A percentile compares a stretch with the other conserved stretches of the same genome.
Evolutionary conservation across 305 asterid species (phyloP).

Genomic region (Fraxinus sp.): DNA sequence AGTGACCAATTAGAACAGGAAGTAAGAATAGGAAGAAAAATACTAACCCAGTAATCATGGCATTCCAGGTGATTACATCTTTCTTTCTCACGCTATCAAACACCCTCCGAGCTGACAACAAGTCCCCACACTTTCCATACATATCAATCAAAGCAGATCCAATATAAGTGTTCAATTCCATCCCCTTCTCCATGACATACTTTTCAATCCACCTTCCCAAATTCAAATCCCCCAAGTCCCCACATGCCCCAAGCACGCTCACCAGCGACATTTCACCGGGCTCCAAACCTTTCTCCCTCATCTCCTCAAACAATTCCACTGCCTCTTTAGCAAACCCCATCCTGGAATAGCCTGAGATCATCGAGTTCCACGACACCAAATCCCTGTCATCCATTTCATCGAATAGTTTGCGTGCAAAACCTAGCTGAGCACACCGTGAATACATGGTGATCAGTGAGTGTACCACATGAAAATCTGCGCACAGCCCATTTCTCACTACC

Average conservation of each 20-base stretch:
- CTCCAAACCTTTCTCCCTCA: too few relatives aligned
- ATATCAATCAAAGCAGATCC: too few relatives aligned
- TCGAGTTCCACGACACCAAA: constrained; percentile 73
- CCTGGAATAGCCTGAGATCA: constrained; percentile 57
- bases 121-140: too few relatives aligned
- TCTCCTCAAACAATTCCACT: too few relatives aligned
- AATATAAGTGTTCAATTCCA: too few relatives aligned
- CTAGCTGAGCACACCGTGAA: constrained; percentile 48
- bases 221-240: too few relatives aligned
- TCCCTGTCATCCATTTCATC: constrained; percentile 71
- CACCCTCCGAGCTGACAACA: constrained; percentile 28
- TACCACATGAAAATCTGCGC: constrained; percentile 58
- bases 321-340: too few relatives aligned
- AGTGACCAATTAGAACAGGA: not conserved
- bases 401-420: constrained; percentile 52
- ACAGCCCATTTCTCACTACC: constrained; percentile 62
- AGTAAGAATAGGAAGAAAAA: constrained; percentile 13
- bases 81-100: constrained; percentile 47
- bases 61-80: constrained; percentile 76
- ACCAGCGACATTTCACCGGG: too few relatives aligned
- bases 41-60: constrained; percentile 69
- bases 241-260: too few relatives aligned
- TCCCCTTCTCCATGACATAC: too few relatives aligned
- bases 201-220: too few relatives aligned
- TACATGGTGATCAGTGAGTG: constrained; percentile 79